A percentile compares a stretch with the other conserved stretches of the same genome.
These are phyloP conservation scores for Pythium utonaiense DNA, from an alignment of 352 stramenopile species.

Conservation along the genomic window DNA sequence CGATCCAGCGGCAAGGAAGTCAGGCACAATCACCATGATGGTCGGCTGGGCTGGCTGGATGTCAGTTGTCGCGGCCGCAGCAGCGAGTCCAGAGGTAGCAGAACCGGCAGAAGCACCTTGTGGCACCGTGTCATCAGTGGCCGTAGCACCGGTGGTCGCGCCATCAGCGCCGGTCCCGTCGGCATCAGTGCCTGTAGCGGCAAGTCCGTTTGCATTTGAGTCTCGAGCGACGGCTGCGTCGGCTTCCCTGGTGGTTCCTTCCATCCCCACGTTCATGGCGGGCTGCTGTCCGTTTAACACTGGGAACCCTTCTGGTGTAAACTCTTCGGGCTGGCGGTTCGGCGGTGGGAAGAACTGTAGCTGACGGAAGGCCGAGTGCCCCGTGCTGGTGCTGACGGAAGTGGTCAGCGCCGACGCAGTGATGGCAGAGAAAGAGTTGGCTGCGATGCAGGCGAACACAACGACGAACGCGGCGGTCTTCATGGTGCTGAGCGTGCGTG, in stretches of 20 bases:
- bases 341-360: constrained; percentile 12
- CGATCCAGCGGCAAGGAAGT: constrained; percentile 9
- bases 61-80: too few relatives aligned
- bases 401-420: background rate
- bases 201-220: background rate
- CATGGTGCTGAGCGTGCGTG: constrained; percentile 1
- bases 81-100: too few relatives aligned
- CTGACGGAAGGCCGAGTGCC: constrained; percentile 1
- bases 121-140: too few relatives aligned
- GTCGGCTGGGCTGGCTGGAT: too few relatives aligned
- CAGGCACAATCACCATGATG: constrained; percentile 16
- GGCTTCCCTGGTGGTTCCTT: background rate
- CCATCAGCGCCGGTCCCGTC: too few relatives aligned
- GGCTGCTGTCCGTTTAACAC: background rate
- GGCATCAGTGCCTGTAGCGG: background rate
- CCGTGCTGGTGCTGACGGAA: background rate
- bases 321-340: background rate
- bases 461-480: constrained; percentile 3
- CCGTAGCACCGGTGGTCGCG: too few relatives aligned
- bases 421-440: background rate
- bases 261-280: background rate
- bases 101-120: too few relatives aligned
- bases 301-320: background rate
- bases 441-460: background rate
- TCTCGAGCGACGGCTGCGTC: background rate